These are phyloP conservation scores for Chlorella sp. DNA, from an alignment of 139 green algal genomes.

Conservation along the genomic window DNA sequence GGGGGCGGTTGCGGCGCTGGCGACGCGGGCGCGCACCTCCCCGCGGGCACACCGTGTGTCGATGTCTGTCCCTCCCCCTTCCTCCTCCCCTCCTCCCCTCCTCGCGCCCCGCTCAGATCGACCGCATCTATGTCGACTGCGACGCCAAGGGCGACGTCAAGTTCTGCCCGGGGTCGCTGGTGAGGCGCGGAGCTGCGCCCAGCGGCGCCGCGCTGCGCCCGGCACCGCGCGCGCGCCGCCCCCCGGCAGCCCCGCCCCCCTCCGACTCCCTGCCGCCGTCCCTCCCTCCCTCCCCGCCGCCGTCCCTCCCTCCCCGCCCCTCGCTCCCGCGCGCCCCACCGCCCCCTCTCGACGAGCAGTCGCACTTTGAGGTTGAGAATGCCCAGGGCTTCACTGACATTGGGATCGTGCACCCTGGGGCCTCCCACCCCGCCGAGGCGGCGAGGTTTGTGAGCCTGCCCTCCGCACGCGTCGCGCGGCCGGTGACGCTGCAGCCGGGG, in stretches of 20 bases:
- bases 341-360: neutral
- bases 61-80: too few species aligned
- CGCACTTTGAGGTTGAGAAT: slow-evolving; percentile 29
- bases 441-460: slow-evolving; percentile 32
- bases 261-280: neutral
- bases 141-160: slow-evolving; percentile 17
- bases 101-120: neutral
- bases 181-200: neutral
- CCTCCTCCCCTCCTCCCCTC: neutral
- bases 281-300: neutral
- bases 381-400: slow-evolving; percentile 32
- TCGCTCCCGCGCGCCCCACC: neutral
- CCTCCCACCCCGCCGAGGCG: neutral
- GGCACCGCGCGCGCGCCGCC: too few species aligned
- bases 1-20: too few species aligned
- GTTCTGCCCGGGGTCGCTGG: slow-evolving; percentile 37
- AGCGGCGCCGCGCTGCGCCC: neutral
- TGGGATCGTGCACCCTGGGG: slow-evolving; percentile 12
- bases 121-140: slow-evolving; percentile 32
- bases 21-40: too few species aligned
- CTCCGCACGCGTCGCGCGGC: slow-evolving; percentile 16
- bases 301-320: neutral
- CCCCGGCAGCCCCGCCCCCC: too few species aligned
- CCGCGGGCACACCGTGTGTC: too few species aligned
- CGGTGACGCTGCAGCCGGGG: slow-evolving; percentile 36